These are phyloP conservation scores for Atkinsonella hypoxylon DNA, from an alignment of 2,329 filamentous ascomycete genomes.

Conservation along the genomic window DNA sequence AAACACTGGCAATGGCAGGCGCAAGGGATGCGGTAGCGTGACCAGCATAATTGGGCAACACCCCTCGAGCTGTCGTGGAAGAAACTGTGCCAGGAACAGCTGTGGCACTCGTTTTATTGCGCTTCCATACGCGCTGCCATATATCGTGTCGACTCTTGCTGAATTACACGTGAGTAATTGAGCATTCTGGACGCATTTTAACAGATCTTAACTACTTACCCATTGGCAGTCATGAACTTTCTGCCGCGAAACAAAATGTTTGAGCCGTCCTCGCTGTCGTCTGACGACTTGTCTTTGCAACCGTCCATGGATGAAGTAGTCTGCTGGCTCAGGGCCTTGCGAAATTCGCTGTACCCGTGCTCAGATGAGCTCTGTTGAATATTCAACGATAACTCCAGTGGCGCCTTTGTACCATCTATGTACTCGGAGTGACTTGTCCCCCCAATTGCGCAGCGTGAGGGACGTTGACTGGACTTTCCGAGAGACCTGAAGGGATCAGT, in stretches of 20 bases:
- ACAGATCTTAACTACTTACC: slow-evolving; percentile 16
- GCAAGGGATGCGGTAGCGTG: slow-evolving; percentile 39
- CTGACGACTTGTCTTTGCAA: slow-evolving; percentile 16
- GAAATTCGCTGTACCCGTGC: slow-evolving; percentile 17
- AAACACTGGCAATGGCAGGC: slow-evolving; percentile 29
- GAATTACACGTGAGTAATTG: slow-evolving; percentile 5
- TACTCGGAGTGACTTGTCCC: slow-evolving; percentile 23
- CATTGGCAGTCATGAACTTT: slow-evolving; percentile 13
- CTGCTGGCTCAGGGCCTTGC: slow-evolving; percentile 11
- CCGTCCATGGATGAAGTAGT: slow-evolving; percentile 3
- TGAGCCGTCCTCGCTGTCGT: slow-evolving; percentile 22
- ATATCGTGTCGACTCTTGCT: slow-evolving; percentile 31
- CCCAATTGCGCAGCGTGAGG: slow-evolving; percentile 14
- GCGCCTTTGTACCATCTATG: slow-evolving; percentile 13
- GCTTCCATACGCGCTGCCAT: slow-evolving; percentile 39
- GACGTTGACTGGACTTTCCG: slow-evolving; percentile 8
- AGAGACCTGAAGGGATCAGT: slow-evolving; percentile 14
- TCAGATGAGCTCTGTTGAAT: slow-evolving; percentile 13
- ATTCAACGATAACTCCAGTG: slow-evolving; percentile 11
- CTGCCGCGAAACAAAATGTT: slow-evolving; percentile 28
- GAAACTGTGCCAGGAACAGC: slow-evolving; percentile 36
- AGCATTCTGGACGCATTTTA: too few relatives aligned
- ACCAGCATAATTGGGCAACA: slow-evolving; percentile 39
- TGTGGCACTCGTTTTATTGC: slow-evolving; percentile 35
- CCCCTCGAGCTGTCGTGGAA: slow-evolving; percentile 41